phyloP scores from a whole-genome alignment of 257 asterid genomes.

The Nicotiana tomentosiformis region DNA sequence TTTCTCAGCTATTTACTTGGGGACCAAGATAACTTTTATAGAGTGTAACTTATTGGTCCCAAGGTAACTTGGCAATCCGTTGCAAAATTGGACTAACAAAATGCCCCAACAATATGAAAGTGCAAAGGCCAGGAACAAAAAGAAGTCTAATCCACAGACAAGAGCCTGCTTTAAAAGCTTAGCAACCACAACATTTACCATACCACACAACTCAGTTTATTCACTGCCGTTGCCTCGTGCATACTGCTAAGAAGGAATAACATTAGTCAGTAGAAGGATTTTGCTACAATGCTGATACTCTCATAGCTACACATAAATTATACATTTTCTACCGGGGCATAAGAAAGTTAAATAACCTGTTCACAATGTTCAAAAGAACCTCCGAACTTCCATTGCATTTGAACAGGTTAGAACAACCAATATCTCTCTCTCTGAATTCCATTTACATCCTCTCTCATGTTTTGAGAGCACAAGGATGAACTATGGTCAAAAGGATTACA shows the following conservation, averaged over 20 bases:
- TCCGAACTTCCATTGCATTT: not conserved
- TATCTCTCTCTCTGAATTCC: not conserved
- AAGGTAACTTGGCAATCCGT: not conserved
- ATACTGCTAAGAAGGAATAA: not conserved
- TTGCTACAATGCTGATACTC: not conserved
- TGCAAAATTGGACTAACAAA: not conserved
- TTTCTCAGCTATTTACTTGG: no score
- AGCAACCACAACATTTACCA: not conserved
- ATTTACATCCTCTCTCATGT: slow-evolving; percentile 8
- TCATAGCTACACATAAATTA: not conserved
- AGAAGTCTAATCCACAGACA: not conserved
- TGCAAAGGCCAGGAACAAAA: not conserved
- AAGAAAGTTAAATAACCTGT: not conserved
- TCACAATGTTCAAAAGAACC: not conserved
- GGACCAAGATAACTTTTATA: no score
- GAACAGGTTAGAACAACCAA: not conserved
- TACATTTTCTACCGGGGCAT: not conserved
- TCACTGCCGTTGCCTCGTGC: not conserved
- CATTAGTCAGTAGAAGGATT: not conserved
- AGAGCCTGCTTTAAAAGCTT: no score
- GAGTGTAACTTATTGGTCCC: no score
- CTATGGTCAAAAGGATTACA: not conserved
- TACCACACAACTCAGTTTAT: not conserved
- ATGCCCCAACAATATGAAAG: not conserved
- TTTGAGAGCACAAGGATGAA: not conserved